phyloP scores from a whole-genome alignment of 129 eudicot genomes.

The Arctium lappa region DNA sequence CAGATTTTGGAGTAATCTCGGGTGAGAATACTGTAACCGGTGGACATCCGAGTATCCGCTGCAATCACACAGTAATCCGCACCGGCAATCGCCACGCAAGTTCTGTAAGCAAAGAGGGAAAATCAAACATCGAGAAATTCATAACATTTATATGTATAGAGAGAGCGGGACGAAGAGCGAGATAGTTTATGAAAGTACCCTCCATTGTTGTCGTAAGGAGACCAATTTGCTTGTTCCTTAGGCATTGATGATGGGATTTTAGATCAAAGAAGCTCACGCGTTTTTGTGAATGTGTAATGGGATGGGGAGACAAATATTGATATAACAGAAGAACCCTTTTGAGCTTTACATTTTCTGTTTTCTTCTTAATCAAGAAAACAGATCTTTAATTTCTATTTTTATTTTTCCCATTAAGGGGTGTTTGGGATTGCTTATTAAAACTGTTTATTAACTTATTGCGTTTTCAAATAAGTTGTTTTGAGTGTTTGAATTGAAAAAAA shows the following conservation, averaged over 20 bases:
- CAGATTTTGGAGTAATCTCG: slow-evolving; percentile 94
- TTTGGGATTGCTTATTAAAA: no score
- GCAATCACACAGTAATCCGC: slow-evolving; percentile 95
- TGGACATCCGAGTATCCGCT: slow-evolving; percentile 95
- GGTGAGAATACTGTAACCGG: slow-evolving; percentile 93
- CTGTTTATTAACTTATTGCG: no score
- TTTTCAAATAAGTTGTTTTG: no score
- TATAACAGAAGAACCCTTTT: background rate
- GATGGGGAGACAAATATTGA: background rate
- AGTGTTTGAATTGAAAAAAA: no score
- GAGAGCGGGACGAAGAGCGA: background rate
- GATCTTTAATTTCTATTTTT: no score
- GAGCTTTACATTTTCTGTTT: background rate
- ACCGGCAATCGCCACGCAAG: slow-evolving; percentile 82
- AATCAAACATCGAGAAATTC: background rate
- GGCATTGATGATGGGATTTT: slow-evolving; percentile 34
- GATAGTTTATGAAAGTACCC: slow-evolving; percentile 32
- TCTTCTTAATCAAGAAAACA: background rate
- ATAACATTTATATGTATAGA: background rate
- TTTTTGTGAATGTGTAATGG: background rate
- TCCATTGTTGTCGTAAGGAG: slow-evolving; percentile 84
- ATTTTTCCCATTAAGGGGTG: no score
- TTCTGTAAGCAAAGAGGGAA: background rate
- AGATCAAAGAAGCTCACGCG: background rate
- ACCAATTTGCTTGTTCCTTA: slow-evolving; percentile 64